Percentiles rank a stretch among this genome's conserved stretches.
phyloP scores from a whole-genome alignment of 2,329 filamentous ascomycete species.

The Ampelomyces quisqualis region DNA sequence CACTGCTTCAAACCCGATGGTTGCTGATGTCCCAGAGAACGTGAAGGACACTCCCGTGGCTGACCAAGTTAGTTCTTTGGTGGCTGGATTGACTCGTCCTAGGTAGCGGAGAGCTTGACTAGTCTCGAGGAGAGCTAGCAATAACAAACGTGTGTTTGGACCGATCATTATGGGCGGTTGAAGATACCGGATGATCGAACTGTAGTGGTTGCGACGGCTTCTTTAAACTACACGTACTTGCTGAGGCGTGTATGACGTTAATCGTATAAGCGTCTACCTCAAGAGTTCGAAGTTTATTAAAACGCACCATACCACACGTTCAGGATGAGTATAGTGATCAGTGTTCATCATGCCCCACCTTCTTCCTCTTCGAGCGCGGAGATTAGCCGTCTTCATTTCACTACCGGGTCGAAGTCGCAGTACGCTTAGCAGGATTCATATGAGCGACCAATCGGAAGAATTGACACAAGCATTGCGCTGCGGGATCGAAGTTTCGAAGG shows the following conservation, averaged over 20 bases:
- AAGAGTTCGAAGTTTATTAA: too few species aligned
- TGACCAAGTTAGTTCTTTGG: slow-evolving; percentile 48
- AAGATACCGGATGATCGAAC: background rate
- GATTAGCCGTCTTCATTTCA: slow-evolving; percentile 5
- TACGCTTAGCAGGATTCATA: background rate
- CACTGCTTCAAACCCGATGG: slow-evolving; percentile 35
- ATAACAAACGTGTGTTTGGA: background rate
- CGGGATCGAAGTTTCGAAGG: background rate
- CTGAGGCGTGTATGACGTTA: background rate
- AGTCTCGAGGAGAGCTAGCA: background rate
- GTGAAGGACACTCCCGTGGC: slow-evolving; percentile 47
- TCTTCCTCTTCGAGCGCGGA: slow-evolving; percentile 3
- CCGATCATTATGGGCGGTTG: background rate
- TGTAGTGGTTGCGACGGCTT: background rate
- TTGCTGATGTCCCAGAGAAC: slow-evolving; percentile 46
- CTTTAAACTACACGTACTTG: background rate
- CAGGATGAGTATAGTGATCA: background rate
- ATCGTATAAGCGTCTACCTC: background rate
- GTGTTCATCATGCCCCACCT: background rate
- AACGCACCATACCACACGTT: too few species aligned
- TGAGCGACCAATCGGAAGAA: slow-evolving; percentile 1
- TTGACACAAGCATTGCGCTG: background rate
- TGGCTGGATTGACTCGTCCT: slow-evolving; percentile 46
- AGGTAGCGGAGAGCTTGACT: slow-evolving; percentile 11
- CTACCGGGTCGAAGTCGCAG: background rate